A percentile compares a stretch with the other conserved stretches of the same genome.
phyloP scores from a whole-genome alignment of 2,329 filamentous ascomycete genomes.

The Neonectria ditissima region DNA sequence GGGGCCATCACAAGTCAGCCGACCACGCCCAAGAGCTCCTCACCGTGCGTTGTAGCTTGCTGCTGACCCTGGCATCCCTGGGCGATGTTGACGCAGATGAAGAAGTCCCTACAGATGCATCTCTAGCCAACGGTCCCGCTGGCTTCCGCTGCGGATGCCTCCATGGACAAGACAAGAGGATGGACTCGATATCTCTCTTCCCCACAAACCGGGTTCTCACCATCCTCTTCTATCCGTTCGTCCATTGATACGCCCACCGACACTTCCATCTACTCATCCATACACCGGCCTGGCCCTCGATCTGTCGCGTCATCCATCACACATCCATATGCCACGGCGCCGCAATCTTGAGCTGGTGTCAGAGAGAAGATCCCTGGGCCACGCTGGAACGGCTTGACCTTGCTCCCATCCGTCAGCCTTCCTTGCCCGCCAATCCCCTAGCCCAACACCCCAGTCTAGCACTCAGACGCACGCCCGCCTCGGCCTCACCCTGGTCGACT shows the following conservation, averaged over 20 bases:
- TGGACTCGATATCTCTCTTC: constrained; percentile 2
- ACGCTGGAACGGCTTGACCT: constrained; percentile 26
- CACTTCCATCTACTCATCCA: neutral
- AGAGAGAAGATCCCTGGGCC: constrained; percentile 22
- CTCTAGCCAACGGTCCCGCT: neutral
- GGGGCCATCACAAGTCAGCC: neutral
- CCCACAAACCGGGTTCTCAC: neutral
- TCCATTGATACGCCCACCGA: neutral
- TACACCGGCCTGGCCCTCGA: neutral
- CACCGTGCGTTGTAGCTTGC: neutral
- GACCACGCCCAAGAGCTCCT: neutral
- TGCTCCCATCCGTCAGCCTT: constrained; percentile 7
- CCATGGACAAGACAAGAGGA: neutral
- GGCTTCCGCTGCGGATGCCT: constrained; percentile 2
- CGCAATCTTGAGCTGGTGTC: constrained; percentile 19
- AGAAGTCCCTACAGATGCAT: neutral
- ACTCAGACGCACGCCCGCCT: constrained; percentile 14
- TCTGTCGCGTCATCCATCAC: neutral
- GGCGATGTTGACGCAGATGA: neutral
- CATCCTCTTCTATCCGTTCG: neutral
- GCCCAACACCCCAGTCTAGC: constrained; percentile 12
- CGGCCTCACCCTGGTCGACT: constrained; percentile 10
- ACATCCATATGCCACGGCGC: constrained; percentile 2
- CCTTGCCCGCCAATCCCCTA: constrained; percentile 10
- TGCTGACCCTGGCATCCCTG: neutral